Evolutionary conservation across 2,329 filamentous ascomycete genomes (phyloP), one percentile per base, ranked within the genome.

Genomic region (Aspergillus versicolor): DNA sequence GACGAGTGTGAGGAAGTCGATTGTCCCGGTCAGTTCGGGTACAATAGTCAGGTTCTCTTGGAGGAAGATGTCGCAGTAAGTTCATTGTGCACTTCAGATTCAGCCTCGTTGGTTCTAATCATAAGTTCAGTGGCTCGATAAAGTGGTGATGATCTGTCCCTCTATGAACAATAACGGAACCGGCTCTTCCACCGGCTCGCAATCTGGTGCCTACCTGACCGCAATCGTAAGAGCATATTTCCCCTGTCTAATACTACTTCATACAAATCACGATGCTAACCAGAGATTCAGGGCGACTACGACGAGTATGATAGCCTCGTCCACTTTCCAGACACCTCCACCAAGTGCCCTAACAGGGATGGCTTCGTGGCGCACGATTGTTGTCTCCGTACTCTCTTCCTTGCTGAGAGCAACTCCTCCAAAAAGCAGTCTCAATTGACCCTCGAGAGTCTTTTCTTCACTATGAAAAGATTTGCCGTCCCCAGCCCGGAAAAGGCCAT

Each of bases 321-420:
- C 27, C 27, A 30, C 27, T 30, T 30, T 30, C 27, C 41, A 4
- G 19, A 9, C 8, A 41, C n/a, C 19, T 38, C 5, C 4, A 2
- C 12, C 15, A 8, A 46, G 30, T 22, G 24, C n/a, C 38, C 42
- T 2, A 19, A 54, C 32, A 3, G 30, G 19, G 30, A 58, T n/a
- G 51, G 51, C 3, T 58, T 54, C 13, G 17, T 54, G 5, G 0
- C 52, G 1, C 56, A 58, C 24, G 56, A 54, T n/a, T 7, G 41
- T 17, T 58, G 56, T 5, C 51, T 42, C 27, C 15, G 46, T 5
- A 54, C 50, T 4, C 51, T 58, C 12, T 22, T 41, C 5, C 21
- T 32, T 17, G 56, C 46, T 3, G 43, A 37, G 8, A 5, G 43
- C n/a, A 30, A 8, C 21, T 30, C 22, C 27, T 30, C 1, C 9